These are phyloP conservation scores for Eutypa lata DNA, from an alignment of 2,329 filamentous ascomycete species.

Conservation along the genomic window DNA sequence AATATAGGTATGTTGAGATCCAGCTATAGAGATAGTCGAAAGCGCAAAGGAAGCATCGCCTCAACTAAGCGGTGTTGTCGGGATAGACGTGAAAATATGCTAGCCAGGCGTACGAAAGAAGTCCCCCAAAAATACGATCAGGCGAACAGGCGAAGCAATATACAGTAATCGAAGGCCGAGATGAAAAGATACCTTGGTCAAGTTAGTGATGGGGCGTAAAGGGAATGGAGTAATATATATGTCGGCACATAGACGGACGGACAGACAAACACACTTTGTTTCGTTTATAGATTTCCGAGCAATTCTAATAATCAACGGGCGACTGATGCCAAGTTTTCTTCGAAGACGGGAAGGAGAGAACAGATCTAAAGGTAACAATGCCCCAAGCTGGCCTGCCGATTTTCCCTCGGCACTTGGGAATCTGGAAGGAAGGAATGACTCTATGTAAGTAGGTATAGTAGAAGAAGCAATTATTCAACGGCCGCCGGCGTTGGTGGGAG, in stretches of 20 bases:
- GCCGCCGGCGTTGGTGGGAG: slow-evolving; percentile 9
- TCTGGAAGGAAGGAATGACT: slow-evolving; percentile 1
- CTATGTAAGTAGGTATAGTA: slow-evolving; percentile 6
- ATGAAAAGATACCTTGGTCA: neutral
- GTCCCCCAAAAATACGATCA: neutral
- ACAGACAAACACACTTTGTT: too few relatives aligned
- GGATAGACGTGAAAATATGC: neutral
- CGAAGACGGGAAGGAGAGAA: neutral
- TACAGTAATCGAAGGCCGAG: neutral
- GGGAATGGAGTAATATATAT: neutral
- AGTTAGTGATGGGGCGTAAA: neutral
- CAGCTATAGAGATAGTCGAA: neutral
- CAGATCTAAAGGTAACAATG: neutral
- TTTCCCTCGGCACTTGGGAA: neutral
- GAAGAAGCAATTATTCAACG: slow-evolving; percentile 9
- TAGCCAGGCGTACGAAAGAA: neutral
- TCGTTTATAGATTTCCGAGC: neutral
- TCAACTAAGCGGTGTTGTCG: neutral
- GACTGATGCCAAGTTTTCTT: neutral
- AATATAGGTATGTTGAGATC: neutral
- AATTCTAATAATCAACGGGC: neutral
- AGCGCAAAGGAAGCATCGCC: neutral
- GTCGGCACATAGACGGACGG: neutral
- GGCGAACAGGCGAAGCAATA: neutral
- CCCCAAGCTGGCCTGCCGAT: neutral